phyloP scores from a whole-genome alignment of 2,329 filamentous ascomycete species.

The Westerdykella sp. region DNA sequence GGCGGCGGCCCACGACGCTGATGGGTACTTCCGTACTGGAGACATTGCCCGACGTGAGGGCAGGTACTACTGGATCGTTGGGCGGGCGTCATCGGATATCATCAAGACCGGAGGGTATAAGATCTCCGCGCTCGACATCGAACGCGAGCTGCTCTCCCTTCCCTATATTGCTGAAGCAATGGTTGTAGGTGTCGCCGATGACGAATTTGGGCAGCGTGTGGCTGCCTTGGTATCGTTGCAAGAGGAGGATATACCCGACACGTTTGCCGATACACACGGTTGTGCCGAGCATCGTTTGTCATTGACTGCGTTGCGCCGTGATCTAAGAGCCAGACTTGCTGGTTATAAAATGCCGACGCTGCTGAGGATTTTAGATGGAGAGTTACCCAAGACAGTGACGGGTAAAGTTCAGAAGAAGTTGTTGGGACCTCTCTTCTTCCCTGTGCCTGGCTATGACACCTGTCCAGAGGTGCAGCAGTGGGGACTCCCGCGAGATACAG shows the following conservation, averaged over 20 bases:
- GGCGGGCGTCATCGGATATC: conserved; percentile 48
- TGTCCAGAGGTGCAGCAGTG: conserved; percentile 27
- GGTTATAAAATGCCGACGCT: conserved; percentile 47
- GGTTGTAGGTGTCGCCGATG: conserved; percentile 49
- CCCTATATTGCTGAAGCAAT: conserved; percentile 47
- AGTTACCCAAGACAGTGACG: conserved; percentile 45
- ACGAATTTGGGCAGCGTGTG: conserved; percentile 51
- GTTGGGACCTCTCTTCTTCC: conserved; percentile 38
- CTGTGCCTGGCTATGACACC: conserved; percentile 12
- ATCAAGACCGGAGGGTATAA: conserved; percentile 54
- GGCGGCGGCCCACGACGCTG: conserved; percentile 40
- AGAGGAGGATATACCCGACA: conserved; percentile 23
- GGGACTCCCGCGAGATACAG: conserved; percentile 13
- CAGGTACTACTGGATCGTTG: conserved; percentile 49
- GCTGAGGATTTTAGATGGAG: conserved; percentile 40
- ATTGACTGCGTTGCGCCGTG: conserved; percentile 39
- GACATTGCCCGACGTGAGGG: conserved; percentile 38
- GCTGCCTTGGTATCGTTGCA: conserved; percentile 47
- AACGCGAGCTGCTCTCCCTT: conserved; percentile 47
- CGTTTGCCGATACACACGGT: conserved; percentile 12
- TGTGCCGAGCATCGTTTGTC: conserved; percentile 21
- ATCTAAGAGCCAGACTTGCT: conserved; percentile 42
- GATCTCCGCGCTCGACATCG: conserved; percentile 50
- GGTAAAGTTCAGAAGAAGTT: conserved; percentile 49
- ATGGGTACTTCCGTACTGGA: conserved; percentile 48